Base-by-base conservation (phyloP, 176 grass and related monocot species). In the Aegilops bicornis region DNA sequence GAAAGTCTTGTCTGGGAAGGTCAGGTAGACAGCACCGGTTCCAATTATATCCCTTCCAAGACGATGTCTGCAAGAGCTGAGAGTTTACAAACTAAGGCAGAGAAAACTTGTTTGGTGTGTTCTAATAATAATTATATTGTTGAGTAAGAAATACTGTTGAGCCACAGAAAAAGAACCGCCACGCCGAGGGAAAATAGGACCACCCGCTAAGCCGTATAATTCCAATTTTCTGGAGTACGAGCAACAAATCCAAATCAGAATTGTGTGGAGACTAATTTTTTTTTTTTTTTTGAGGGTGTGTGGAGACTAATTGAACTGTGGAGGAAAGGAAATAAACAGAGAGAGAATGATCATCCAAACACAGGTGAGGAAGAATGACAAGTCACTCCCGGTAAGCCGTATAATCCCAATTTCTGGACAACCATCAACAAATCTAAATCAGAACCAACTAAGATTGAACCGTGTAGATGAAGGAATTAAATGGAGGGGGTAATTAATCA, bases 271-370 rank as follows among this genome's bases (percentile, higher is more conserved):
- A 3, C 15, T 11, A 0, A 10, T 7, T 67, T n/a, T n/a, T n/a
- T n/a, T n/a, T n/a, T n/a, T n/a, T n/a, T n/a, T n/a, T n/a, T n/a
- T n/a, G n/a, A n/a, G n/a, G n/a, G n/a, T 37, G 42, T 11, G 1
- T 35, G 2, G 36, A 23, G 39, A 3, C 15, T 11, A 0, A 10
- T 7, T 67, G 2, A 60, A 19, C 48, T 39, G 15, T 9, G 7
- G 14, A n/a, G 32, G 3, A 17, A 20, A 14, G n/a, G 0, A 50
- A 50, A 4, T 48, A 5, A 45, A 42, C 9, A 62, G 12, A 24
- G 72, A 32, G 19, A 14, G 25, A 4, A 12, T 24, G 17, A 74
- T 32, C 33, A 83, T 90, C 79, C 73, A 79, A 65, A 83, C 58
- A n/a, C 3, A 64, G 19, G 58, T 3, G 10, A 19, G 9, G 0